Conservation (phyloP, 768 basidiomycete genomes). For the Boletus rex-veris region DNA sequence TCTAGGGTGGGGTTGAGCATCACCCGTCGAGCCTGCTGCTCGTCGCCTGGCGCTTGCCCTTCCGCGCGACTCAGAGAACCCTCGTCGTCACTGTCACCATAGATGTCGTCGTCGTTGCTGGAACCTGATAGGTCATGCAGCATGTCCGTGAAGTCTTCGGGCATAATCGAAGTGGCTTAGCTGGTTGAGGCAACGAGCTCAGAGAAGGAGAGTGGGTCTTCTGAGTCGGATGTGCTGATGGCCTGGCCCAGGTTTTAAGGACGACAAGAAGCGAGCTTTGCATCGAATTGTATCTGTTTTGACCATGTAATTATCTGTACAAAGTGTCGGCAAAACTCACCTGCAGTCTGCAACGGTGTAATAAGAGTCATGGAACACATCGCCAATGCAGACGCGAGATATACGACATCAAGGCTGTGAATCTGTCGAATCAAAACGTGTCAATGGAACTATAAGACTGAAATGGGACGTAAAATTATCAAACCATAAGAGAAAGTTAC, state of each 20-base stretch:
- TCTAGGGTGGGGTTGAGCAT: not conserved
- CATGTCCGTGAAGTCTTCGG: not conserved
- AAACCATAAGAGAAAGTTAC: not conserved
- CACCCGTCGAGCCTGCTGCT: not conserved
- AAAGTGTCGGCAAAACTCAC: too few species aligned
- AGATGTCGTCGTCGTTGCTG: not conserved
- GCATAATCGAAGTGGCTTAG: not conserved
- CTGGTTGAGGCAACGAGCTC: not conserved
- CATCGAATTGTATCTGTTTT: not conserved
- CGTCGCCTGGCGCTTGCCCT: not conserved
- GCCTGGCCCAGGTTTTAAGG: not conserved
- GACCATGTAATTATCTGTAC: too few species aligned
- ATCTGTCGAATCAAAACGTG: not conserved
- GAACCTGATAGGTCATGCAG: not conserved
- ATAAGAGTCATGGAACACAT: not conserved
- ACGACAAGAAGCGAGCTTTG: not conserved
- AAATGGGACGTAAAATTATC: not conserved
- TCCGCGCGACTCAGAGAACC: not conserved
- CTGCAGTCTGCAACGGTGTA: not conserved
- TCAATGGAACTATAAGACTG: not conserved
- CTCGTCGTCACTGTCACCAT: not conserved
- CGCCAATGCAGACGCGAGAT: too few species aligned
- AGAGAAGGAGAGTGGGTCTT: too few species aligned
- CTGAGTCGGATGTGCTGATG: not conserved
- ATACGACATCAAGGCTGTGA: too few species aligned